These are phyloP conservation scores for Venustampulla echinocandica DNA, from an alignment of 495 filamentous ascomycete genomes.

Conservation along the genomic window DNA sequence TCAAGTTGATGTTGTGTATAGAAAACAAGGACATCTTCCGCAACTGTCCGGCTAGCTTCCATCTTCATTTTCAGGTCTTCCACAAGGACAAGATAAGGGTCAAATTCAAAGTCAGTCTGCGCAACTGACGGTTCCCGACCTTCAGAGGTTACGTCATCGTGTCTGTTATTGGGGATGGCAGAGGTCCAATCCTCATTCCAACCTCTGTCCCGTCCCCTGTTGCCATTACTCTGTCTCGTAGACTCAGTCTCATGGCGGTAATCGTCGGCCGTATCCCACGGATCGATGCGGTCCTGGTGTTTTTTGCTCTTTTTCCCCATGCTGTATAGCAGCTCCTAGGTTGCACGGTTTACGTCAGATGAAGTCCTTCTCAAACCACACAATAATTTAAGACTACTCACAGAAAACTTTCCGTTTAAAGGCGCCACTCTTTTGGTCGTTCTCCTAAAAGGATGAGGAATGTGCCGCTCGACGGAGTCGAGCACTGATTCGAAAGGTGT, in stretches of 20 bases:
- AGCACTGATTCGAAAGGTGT: conserved; percentile 9
- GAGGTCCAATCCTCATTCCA: conserved; percentile 2
- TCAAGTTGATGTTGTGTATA: conserved; percentile 1
- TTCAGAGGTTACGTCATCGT: neutral
- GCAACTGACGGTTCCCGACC: conserved; percentile 1
- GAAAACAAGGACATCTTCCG: conserved; percentile 3
- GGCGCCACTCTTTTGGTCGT: neutral
- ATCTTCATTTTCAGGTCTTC: conserved; percentile 4
- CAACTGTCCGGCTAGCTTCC: neutral
- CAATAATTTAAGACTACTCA: conserved; percentile 6
- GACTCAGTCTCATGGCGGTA: conserved; percentile 3
- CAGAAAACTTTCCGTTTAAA: neutral
- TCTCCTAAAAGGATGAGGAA: neutral
- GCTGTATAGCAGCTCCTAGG: conserved; percentile 3
- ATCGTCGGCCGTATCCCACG: neutral
- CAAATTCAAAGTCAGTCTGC: conserved; percentile 3
- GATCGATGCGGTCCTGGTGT: neutral
- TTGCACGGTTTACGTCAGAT: neutral
- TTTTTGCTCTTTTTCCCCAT: conserved; percentile 8
- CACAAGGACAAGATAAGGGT: neutral
- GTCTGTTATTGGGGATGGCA: conserved; percentile 1
- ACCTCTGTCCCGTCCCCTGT: neutral
- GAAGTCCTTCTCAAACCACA: neutral
- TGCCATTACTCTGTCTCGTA: conserved; percentile 5
- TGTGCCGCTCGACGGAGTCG: conserved; percentile 5